These are phyloP conservation scores for Plectosphaerella cucumerina DNA, from an alignment of 2,329 filamentous ascomycete genomes.

Conservation along the genomic window DNA sequence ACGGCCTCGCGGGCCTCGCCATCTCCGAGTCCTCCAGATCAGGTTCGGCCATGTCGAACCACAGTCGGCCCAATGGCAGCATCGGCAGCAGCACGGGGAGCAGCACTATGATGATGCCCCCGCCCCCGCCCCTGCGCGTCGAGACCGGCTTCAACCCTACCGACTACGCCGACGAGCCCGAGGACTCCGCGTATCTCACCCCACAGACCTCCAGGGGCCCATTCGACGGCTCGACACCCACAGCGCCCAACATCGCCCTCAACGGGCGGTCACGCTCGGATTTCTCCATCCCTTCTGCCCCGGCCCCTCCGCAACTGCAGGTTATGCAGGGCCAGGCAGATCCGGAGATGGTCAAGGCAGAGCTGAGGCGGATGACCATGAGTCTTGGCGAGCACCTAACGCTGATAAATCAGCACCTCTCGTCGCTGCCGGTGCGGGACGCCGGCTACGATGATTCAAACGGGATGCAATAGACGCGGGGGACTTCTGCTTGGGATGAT, in stretches of 20 bases:
- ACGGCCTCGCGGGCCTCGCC: conserved; percentile 26
- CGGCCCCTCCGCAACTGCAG: conserved; percentile 41
- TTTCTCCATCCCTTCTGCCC: conserved; percentile 29
- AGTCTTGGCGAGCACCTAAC: conserved; percentile 44
- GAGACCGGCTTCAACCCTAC: conserved; percentile 12
- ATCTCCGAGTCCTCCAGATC: conserved; percentile 12
- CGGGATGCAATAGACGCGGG: neutral
- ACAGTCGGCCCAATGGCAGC: conserved; percentile 8
- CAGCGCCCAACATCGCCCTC: conserved; percentile 11
- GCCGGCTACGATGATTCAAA: conserved; percentile 4
- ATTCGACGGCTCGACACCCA: conserved; percentile 1
- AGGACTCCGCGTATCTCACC: conserved; percentile 11
- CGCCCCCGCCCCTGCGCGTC: conserved; percentile 4
- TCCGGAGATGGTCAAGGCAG: conserved; percentile 44
- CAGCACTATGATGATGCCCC: conserved; percentile 8
- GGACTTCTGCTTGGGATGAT: too few relatives aligned
- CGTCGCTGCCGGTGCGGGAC: conserved; percentile 31
- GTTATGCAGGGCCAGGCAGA: conserved; percentile 53
- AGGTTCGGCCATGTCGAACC: conserved; percentile 3
- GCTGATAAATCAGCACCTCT: conserved; percentile 39
- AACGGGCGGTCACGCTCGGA: neutral
- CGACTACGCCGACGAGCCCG: conserved; percentile 12
- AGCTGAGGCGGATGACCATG: conserved; percentile 46
- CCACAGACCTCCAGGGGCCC: conserved; percentile 1
- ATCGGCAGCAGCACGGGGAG: conserved; percentile 8